Evolutionary conservation across 805 yeast genomes (phyloP).

Genomic region (Saccharomycopsis fodiens): DNA sequence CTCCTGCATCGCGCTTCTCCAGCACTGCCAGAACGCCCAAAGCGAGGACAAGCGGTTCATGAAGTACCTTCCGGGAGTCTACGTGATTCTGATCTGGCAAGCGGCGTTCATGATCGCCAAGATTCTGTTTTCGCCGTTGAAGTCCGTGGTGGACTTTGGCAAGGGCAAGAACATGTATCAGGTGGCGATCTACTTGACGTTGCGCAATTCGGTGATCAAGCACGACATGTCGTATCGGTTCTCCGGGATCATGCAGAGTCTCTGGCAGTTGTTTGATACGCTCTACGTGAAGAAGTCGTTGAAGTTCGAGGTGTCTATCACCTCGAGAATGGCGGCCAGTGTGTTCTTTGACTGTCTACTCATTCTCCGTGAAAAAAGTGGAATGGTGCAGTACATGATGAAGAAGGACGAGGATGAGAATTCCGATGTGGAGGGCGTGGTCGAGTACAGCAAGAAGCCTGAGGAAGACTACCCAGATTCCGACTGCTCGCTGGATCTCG

Average conservation of each 20-base stretch:
- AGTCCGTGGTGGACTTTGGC: constrained; percentile 56
- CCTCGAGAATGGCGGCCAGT: constrained; percentile 86
- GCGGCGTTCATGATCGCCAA: constrained; percentile 79
- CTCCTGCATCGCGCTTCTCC: constrained; percentile 64
- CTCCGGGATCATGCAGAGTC: constrained; percentile 86
- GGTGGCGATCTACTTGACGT: constrained; percentile 58
- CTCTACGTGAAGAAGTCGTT: constrained; percentile 46
- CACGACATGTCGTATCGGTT: constrained; percentile 92
- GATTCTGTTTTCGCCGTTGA: constrained; percentile 67
- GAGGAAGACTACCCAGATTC: constrained; percentile 23
- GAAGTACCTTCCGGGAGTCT: constrained; percentile 75
- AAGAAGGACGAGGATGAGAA: constrained; percentile 28
- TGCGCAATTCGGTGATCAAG: constrained; percentile 76
- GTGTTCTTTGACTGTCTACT: constrained; percentile 88
- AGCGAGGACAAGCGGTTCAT: constrained; percentile 54
- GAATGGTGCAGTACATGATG: constrained; percentile 55
- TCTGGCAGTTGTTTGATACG: constrained; percentile 81
- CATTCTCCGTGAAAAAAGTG: constrained; percentile 78
- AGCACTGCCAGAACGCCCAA: constrained; percentile 59
- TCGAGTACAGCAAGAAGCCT: constrained; percentile 22
- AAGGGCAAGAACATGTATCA: constrained; percentile 66
- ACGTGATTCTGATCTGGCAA: constrained; percentile 83
- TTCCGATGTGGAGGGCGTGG: constrained; percentile 21
- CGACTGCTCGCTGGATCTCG: constrained; percentile 28
- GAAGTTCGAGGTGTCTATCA: constrained; percentile 44